A percentile compares a stretch with the other conserved stretches of the same genome.
phyloP scores from a whole-genome alignment of 2,329 filamentous ascomycete species.

The Neofusicoccum umdonicola region DNA sequence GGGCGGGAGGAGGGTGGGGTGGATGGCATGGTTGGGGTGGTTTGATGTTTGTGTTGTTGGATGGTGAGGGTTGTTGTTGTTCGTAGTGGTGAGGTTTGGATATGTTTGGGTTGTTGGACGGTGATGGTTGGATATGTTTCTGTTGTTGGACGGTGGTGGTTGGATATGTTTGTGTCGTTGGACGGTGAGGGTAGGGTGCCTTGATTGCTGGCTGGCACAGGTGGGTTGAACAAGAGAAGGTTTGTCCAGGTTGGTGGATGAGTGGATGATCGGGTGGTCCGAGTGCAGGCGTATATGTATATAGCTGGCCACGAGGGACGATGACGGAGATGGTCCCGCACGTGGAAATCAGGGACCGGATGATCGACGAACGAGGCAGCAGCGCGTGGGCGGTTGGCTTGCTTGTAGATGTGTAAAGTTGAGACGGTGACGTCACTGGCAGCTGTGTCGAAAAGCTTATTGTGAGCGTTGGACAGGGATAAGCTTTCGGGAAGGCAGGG shows the following conservation, averaged over 20 bases:
- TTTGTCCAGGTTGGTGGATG: background rate
- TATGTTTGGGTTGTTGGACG: no score
- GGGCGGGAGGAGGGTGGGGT: background rate
- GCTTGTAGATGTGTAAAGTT: background rate
- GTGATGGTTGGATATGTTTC: no score
- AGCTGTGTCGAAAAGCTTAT: background rate
- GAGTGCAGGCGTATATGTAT: background rate
- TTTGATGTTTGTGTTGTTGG: background rate
- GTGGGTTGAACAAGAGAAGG: background rate
- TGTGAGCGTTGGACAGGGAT: background rate
- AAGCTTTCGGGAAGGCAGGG: background rate
- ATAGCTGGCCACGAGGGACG: background rate
- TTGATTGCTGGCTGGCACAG: no score
- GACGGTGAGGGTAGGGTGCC: no score
- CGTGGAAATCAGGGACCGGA: background rate
- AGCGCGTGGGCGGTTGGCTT: background rate
- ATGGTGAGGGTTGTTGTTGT: background rate
- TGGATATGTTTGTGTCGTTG: no score
- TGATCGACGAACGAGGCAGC: background rate
- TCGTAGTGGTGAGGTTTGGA: no score
- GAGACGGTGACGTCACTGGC: background rate
- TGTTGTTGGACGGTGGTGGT: background rate
- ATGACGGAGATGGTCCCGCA: background rate
- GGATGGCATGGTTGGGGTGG: background rate
- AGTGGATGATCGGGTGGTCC: background rate